Evolutionary conservation across 179 eudicot genomes (phyloP), one percentile per base, ranked within the genome.

Genomic region (Kewa caespitosa): DNA sequence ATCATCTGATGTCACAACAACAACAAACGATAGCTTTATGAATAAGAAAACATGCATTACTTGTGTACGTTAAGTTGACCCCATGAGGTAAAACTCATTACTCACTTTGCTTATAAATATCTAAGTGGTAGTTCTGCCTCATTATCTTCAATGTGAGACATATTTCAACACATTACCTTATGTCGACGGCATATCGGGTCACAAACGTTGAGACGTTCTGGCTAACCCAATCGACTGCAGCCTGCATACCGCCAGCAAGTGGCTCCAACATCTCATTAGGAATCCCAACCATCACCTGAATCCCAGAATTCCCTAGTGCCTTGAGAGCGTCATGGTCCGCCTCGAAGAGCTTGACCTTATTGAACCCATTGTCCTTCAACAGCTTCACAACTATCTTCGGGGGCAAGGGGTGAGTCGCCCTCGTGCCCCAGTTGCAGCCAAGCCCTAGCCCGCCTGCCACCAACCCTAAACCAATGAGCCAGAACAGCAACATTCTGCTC

Each of bases 231-330:
- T 87, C 75, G 65, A 86, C 84, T 30, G 98, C 99, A 77, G 82
- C 89, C 2, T 84, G 55, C 48, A 91, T 95, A 67, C 88, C 86
- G 6, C 81, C 71, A 0, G 99, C 95, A 57, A 95, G 77, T 1
- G 88, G 74, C 9, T 87, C 98, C 59, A 95, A 75, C 79, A 95
- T 18, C 55, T 95, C 92, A 73, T 95, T 95, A 22, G 99, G 99
- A 25, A 95, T 91, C 23, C 98, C 99, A 64, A 95, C 88, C 98
- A 93, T 95, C 52, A 95, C 99, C 62, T 95, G 83, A 27, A 95
- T 89, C 33, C 97, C 97, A 0, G 98, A 90, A 76, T 86, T 87
- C 33, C 95, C 96, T 6, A 95, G 94, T 31, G 99, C 99, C 81
- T 77, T 72, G 70, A 95, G 73, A 0, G 90, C 90, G 27, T 79